phyloP scores from a whole-genome alignment of 768 basidiomycete species.

The Trametes cingulata region DNA sequence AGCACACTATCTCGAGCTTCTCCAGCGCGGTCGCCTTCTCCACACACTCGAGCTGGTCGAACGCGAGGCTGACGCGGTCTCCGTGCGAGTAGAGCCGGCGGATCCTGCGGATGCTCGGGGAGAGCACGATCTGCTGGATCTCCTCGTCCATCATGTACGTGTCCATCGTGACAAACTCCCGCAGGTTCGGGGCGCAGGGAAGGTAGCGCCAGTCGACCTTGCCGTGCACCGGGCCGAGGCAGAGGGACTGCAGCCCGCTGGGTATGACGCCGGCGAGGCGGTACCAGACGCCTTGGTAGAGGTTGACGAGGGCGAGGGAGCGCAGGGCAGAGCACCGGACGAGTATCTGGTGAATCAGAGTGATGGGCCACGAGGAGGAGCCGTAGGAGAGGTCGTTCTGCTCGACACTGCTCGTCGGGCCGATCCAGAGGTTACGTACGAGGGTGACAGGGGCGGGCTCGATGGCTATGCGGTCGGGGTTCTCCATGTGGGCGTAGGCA shows the following conservation, averaged over 20 bases:
- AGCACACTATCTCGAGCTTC: constrained; percentile 32
- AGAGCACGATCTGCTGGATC: constrained; percentile 33
- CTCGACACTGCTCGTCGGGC: background rate
- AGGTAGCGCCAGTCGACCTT: constrained; percentile 32
- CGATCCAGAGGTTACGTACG: constrained; percentile 22
- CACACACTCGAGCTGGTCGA: constrained; percentile 34
- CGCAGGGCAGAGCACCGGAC: constrained; percentile 30
- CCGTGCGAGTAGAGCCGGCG: constrained; percentile 29
- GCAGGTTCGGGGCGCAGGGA: constrained; percentile 23
- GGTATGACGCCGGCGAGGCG: constrained; percentile 35
- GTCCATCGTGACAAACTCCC: constrained; percentile 35
- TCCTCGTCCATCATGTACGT: constrained; percentile 41
- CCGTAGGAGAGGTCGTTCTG: constrained; percentile 30
- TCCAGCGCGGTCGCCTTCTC: constrained; percentile 27
- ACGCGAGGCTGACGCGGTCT: constrained; percentile 23
- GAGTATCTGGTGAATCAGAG: constrained; percentile 34
- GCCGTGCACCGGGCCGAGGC: constrained; percentile 40
- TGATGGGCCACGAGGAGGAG: constrained; percentile 14
- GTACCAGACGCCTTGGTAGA: constrained; percentile 36
- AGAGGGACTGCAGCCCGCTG: constrained; percentile 32
- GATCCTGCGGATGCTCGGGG: constrained; percentile 32
- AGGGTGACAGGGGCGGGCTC: constrained; percentile 2
- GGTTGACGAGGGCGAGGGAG: constrained; percentile 33
- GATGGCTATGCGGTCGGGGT: background rate
- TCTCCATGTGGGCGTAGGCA: background rate